phyloP scores from a whole-genome alignment of 306 rosid genomes.

The Canavalia ensiformis region DNA sequence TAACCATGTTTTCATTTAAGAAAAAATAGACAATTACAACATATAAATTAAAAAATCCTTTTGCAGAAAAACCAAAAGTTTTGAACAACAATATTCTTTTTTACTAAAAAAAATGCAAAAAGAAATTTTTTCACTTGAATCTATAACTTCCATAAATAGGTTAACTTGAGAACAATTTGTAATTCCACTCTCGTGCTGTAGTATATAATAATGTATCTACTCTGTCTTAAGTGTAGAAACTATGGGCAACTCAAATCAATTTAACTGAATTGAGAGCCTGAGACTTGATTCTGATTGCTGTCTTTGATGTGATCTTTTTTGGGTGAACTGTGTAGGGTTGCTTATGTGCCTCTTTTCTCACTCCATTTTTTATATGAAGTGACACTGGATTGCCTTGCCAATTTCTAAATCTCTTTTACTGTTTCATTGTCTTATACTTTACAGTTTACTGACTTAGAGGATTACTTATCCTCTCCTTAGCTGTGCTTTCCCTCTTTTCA shows the following conservation, averaged over 20 bases:
- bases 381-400: not conserved
- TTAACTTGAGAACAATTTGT: slow-evolving; percentile 5
- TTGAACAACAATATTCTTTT: slow-evolving; percentile 7
- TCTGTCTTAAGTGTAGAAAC: slow-evolving; percentile 12
- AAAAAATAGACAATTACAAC: slow-evolving; percentile 13
- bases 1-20: slow-evolving; percentile 17
- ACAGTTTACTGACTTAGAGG: not conserved
- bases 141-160: not conserved
- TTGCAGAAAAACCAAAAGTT: not conserved
- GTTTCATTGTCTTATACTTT: not conserved
- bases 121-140: slow-evolving; percentile 6
- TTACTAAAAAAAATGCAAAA: not conserved
- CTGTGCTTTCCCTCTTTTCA: not conserved
- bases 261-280: not conserved
- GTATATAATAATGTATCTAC: not conserved
- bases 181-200: not conserved
- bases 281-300: not conserved
- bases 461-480: not conserved
- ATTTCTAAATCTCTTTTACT: not conserved
- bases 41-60: not conserved
- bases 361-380: not conserved
- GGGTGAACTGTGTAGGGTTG: not conserved
- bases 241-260: not conserved
- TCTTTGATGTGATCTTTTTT: not conserved
- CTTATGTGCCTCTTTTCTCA: not conserved